A percentile compares a stretch with the other conserved stretches of the same genome.
These are phyloP conservation scores for Neurospora intermedia DNA, from an alignment of 495 filamentous ascomycete genomes.

Conservation along the genomic window DNA sequence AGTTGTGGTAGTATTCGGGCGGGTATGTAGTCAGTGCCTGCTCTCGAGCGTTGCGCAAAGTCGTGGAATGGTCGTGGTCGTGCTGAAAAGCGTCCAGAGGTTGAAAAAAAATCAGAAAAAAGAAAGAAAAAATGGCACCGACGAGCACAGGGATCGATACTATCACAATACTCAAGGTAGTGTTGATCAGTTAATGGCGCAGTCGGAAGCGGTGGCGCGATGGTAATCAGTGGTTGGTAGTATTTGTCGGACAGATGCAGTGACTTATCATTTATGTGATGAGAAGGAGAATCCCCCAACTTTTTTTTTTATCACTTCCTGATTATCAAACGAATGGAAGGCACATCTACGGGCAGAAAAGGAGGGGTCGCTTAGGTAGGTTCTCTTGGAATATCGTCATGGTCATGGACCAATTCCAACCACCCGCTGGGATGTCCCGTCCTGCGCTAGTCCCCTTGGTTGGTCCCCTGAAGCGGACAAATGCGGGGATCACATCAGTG, in stretches of 20 bases:
- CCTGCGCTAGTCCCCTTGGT: neutral
- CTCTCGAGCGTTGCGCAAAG: neutral
- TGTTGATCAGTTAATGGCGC: neutral
- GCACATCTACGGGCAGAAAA: neutral
- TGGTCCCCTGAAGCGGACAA: neutral
- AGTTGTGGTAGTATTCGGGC: neutral
- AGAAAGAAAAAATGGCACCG: too few species aligned
- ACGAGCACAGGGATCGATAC: neutral
- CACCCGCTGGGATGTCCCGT: neutral
- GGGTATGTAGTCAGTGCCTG: neutral
- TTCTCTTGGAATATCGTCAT: neutral
- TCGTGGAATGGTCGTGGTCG: neutral
- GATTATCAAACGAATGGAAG: neutral
- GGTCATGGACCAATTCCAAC: neutral
- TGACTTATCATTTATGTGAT: neutral
- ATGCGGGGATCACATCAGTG: neutral
- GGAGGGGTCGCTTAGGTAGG: neutral
- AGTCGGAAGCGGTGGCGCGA: neutral
- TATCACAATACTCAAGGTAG: neutral
- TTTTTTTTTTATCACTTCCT: neutral
- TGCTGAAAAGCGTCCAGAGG: neutral
- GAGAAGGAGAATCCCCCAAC: neutral
- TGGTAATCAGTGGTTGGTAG: neutral
- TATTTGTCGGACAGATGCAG: neutral
- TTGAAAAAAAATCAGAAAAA: neutral